phyloP scores from a whole-genome alignment of 306 rosid genomes.

The Glycine latifolia region DNA sequence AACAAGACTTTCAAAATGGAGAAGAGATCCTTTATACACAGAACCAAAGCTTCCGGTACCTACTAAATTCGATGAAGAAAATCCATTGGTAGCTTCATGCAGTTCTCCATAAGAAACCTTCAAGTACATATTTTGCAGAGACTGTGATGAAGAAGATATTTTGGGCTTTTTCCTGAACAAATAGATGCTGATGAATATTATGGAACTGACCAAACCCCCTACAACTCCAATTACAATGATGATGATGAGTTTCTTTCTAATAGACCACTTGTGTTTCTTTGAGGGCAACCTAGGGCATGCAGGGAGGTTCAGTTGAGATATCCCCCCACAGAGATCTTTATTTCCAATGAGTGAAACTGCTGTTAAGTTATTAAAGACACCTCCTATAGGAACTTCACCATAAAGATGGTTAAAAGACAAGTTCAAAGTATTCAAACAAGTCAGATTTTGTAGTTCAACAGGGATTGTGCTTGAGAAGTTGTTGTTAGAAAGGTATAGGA shows the following conservation, averaged over 20 bases:
- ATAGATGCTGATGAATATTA: not conserved
- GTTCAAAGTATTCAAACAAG: constrained; percentile 6
- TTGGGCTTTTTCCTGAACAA: constrained; percentile 4
- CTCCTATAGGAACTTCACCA: constrained; percentile 52
- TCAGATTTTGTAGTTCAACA: constrained; percentile 21
- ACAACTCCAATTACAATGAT: constrained; percentile 3
- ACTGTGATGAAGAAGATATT: not conserved
- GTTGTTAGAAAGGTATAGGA: constrained; percentile 48
- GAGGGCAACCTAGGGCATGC: not conserved
- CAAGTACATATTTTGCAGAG: not conserved
- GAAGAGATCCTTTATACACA: constrained; percentile 51
- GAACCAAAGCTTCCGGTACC: constrained; percentile 52
- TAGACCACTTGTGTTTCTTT: constrained; percentile 17
- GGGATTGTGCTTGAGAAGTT: constrained; percentile 46
- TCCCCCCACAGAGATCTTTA: constrained; percentile 52
- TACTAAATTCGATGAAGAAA: constrained; percentile 46
- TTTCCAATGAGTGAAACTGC: constrained; percentile 38
- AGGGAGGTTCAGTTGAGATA: constrained; percentile 39
- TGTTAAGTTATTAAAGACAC: constrained; percentile 43
- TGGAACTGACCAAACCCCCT: not conserved
- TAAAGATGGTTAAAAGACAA: constrained; percentile 52
- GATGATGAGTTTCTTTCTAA: not conserved
- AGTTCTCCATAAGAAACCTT: constrained; percentile 51
- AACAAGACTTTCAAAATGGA: constrained; percentile 15
- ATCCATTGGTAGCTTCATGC: constrained; percentile 55